Conservation (phyloP, 495 filamentous ascomycete species). For the Hyaloscypha bicolor region DNA sequence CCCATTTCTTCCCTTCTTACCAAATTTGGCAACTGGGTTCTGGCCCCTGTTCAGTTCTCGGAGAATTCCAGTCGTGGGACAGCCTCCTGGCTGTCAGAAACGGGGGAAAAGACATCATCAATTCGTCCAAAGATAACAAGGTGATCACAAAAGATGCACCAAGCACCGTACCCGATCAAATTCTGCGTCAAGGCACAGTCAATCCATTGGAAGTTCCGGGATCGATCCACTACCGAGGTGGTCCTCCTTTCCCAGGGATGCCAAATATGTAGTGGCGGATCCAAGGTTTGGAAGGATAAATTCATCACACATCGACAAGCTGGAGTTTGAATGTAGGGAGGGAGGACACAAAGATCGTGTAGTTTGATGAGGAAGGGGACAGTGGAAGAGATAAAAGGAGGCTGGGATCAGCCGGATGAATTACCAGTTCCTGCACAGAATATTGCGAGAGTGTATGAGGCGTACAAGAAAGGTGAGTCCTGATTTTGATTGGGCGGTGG, state of each 20-base stretch:
- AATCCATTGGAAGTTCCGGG: slow-evolving; percentile 36
- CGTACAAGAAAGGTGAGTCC: slow-evolving; percentile 42
- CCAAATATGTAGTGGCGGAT: slow-evolving; percentile 54
- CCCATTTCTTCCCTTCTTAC: background rate
- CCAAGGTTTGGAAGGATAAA: slow-evolving; percentile 55
- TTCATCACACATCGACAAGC: slow-evolving; percentile 43
- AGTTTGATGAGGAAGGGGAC: slow-evolving; percentile 47
- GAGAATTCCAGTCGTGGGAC: slow-evolving; percentile 11
- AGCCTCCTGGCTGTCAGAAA: slow-evolving; percentile 35
- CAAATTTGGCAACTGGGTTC: background rate
- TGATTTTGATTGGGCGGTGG: slow-evolving; percentile 44
- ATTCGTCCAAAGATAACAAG: slow-evolving; percentile 36
- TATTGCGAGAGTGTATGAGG: slow-evolving; percentile 55
- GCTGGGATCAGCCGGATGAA: slow-evolving; percentile 23
- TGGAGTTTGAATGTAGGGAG: slow-evolving; percentile 40
- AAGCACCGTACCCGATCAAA: slow-evolving; percentile 44
- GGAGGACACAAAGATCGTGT: slow-evolving; percentile 40
- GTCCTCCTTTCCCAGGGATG: slow-evolving; percentile 49
- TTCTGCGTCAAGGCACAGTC: slow-evolving; percentile 19
- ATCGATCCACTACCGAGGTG: slow-evolving; percentile 47
- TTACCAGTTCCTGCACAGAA: slow-evolving; percentile 38
- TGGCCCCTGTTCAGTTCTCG: background rate
- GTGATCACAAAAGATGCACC: slow-evolving; percentile 49
- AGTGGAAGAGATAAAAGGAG: slow-evolving; percentile 45
- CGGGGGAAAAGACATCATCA: slow-evolving; percentile 31